Conservation (phyloP, 805 yeast genomes). For the Hanseniaspora pseudoguilliermondii region DNA sequence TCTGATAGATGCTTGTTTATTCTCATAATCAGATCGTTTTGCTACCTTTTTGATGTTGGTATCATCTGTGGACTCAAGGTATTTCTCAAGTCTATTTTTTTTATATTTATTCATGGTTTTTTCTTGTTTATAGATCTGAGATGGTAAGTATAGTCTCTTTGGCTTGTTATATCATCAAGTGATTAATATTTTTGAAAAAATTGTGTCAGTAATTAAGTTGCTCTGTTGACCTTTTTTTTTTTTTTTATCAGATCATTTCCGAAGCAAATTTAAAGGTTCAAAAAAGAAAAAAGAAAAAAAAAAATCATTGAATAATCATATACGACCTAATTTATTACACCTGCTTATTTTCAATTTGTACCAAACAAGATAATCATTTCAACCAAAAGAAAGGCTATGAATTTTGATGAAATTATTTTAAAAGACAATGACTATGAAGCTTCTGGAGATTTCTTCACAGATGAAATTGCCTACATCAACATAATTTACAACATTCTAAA, state of each 20-base stretch:
- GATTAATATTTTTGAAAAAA: no score
- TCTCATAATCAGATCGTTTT: slow-evolving; percentile 18
- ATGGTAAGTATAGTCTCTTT: no score
- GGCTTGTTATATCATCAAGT: no score
- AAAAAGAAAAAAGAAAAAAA: no score
- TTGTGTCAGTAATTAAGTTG: no score
- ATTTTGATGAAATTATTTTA: neutral
- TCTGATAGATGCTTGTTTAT: slow-evolving; percentile 3
- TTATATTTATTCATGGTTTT: neutral
- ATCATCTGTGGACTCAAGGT: slow-evolving; percentile 10
- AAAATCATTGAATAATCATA: no score
- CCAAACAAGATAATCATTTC: neutral
- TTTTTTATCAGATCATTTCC: no score
- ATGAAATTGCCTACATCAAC: slow-evolving; percentile 7
- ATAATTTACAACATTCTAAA: slow-evolving; percentile 9
- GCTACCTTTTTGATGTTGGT: slow-evolving; percentile 16
- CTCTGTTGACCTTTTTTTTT: no score
- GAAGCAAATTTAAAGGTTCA: no score
- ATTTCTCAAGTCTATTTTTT: slow-evolving; percentile 7
- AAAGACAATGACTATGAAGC: neutral
- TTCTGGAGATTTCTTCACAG: slow-evolving; percentile 1
- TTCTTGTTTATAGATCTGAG: neutral
- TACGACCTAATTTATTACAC: no score
- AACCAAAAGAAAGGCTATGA: neutral
- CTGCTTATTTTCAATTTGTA: no score